Evolutionary conservation across 2,329 filamentous ascomycete genomes (phyloP), one percentile per base, ranked within the genome.

Genomic region (Amauroascus verrucosus): DNA sequence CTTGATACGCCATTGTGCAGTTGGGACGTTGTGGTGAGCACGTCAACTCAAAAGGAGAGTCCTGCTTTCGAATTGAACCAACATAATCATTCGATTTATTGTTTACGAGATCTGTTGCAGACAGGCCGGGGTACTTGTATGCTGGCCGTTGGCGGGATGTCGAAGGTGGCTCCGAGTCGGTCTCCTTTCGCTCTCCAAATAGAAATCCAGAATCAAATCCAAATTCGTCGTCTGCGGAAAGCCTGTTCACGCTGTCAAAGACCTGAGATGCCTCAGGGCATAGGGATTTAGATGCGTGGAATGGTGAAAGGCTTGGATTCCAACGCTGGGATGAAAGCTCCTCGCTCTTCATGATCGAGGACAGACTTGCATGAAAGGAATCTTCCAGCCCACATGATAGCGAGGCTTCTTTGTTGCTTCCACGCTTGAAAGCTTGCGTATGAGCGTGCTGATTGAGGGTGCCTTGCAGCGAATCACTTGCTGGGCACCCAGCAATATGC

Each of bases 391-490:
- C 54, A 45, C 53, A 54, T 54, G 52, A 70, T 64, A 60, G 63
- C 58, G 59, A 66, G 58, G 55, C 54, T 58, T 76, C 74, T 66
- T 74, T 73, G 58, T 72, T 67, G 56, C 68, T 68, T 57, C 74
- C 71, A 60, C 71, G 72, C 52, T 72, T 72, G 59, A 76, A 72
- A 53, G 76, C 70, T 56, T 81, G 79, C 67, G 77, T 75, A 59
- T 80, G 75, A 65, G 82, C 73, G 64, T 80, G 82, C 65, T 82
- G 76, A 62, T 81, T 78, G 72, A 84, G 83, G 67, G 83, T 73
- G 65, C 78, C 77, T 67, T 78, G 77, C 67, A 75, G 76, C 56
- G 79, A 72, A 64, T 81, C 79, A 56, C 75, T 70, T 48, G 68
- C 69, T 66, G 64, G 63, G 62, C 64, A 61, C 59, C 66, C 52